phyloP scores from a whole-genome alignment of 2,329 filamentous ascomycete species.

The Colletotrichum sp. region DNA sequence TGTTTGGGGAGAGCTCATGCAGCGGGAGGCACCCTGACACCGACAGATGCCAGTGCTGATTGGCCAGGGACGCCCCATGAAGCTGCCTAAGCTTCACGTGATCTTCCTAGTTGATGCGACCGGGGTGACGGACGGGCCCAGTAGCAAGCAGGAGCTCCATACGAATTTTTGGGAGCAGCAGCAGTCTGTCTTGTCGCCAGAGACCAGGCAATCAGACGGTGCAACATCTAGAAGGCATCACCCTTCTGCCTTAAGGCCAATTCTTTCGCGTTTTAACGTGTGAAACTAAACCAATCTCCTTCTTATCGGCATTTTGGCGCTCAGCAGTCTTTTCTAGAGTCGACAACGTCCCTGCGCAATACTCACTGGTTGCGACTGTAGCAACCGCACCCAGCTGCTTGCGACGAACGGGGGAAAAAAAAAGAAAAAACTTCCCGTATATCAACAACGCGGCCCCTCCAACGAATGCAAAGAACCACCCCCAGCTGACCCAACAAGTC shows the following conservation, averaged over 20 bases:
- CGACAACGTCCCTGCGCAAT: not conserved
- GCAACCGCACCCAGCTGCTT: not conserved
- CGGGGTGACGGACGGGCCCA: not conserved
- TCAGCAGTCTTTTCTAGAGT: not conserved
- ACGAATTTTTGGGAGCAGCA: slow-evolving; percentile 9
- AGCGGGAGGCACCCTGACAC: slow-evolving; percentile 14
- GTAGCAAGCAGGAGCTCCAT: slow-evolving; percentile 4
- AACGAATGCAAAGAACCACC: slow-evolving; percentile 25
- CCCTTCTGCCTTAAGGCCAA: not conserved
- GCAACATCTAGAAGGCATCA: not conserved
- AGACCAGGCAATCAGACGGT: not conserved
- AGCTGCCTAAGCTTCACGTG: slow-evolving; percentile 18
- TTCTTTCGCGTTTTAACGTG: not conserved
- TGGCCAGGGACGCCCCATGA: not conserved
- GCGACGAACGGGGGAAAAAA: not conserved
- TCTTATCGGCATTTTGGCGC: not conserved
- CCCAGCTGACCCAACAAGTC: slow-evolving; percentile 31
- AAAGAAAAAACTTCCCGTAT: not conserved
- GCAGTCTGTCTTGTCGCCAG: not conserved
- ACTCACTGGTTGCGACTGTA: slow-evolving; percentile 2
- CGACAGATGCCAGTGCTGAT: not conserved
- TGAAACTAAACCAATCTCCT: not conserved
- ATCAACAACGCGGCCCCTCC: slow-evolving; percentile 3
- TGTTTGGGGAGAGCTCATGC: slow-evolving; percentile 20
- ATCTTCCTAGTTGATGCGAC: not conserved